Percentiles rank a stretch among this genome's conserved stretches.
These are phyloP conservation scores for Aaosphaeria arxii DNA, from an alignment of 2,329 filamentous ascomycete species.

Conservation along the genomic window DNA sequence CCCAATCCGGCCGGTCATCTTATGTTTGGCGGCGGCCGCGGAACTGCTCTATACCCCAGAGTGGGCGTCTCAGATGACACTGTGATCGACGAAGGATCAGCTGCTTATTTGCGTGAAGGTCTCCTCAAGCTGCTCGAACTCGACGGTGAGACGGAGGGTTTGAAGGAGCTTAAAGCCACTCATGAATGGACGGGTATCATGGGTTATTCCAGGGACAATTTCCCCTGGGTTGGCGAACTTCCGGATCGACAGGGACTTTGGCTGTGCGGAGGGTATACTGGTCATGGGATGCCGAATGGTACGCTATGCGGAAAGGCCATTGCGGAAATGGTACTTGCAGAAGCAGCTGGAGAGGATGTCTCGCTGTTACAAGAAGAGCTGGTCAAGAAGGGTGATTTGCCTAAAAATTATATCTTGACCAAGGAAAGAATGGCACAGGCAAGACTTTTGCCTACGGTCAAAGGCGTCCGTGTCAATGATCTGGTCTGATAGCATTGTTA, in stretches of 20 bases:
- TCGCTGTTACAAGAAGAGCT: conserved; percentile 23
- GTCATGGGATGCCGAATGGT: conserved; percentile 74
- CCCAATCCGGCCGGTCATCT: conserved; percentile 53
- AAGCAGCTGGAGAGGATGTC: conserved; percentile 33
- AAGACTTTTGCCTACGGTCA: conserved; percentile 28
- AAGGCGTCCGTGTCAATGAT: conserved; percentile 11
- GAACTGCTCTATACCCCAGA: conserved; percentile 43
- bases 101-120: conserved; percentile 53
- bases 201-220: conserved; percentile 67
- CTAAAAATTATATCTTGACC: conserved; percentile 36
- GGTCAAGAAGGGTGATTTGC: conserved; percentile 33
- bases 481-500: background rate
- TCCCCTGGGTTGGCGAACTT: conserved; percentile 71
- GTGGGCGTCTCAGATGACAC: conserved; percentile 61
- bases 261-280: conserved; percentile 66
- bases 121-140: conserved; percentile 36
- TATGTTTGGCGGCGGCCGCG: conserved; percentile 70
- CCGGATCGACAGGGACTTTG: conserved; percentile 58
- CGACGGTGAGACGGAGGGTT: conserved; percentile 33
- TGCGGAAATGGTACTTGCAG: conserved; percentile 57
- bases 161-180: conserved; percentile 46
- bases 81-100: conserved; percentile 54
- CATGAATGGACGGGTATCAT: conserved; percentile 74
- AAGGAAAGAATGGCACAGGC: conserved; percentile 32
- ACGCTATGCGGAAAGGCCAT: conserved; percentile 64